phyloP scores from a whole-genome alignment of 2,329 filamentous ascomycete species.

The Anisogramma anomala region DNA sequence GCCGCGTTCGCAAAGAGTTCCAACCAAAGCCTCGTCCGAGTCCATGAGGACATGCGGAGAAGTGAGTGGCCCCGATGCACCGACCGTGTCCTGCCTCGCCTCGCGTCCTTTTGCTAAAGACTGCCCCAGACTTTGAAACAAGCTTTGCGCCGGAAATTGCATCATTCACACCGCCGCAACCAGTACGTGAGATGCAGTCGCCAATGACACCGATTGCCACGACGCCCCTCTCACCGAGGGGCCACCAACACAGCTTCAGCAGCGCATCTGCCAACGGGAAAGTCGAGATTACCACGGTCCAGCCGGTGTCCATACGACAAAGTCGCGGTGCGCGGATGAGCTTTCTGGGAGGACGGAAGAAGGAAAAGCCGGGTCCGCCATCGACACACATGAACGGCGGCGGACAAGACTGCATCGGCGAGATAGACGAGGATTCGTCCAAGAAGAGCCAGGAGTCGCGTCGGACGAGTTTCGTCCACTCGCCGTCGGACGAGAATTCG shows the following conservation, averaged over 20 bases:
- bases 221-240: constrained; percentile 18
- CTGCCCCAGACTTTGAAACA: constrained; percentile 42
- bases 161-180: constrained; percentile 44
- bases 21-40: constrained; percentile 44
- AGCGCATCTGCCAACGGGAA: constrained; percentile 25
- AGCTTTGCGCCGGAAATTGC: constrained; percentile 56
- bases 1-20: constrained; percentile 53
- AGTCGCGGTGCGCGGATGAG: constrained; percentile 43
- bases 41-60: constrained; percentile 48
- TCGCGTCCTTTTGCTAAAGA: constrained; percentile 8
- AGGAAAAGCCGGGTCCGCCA: constrained; percentile 24
- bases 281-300: constrained; percentile 40
- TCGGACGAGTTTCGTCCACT: constrained; percentile 35
- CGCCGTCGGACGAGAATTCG: constrained; percentile 24
- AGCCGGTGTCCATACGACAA: constrained; percentile 39
- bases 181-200: constrained; percentile 32
- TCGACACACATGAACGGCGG: constrained; percentile 15
- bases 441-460: constrained; percentile 22
- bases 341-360: constrained; percentile 44
- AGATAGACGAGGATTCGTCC: constrained; percentile 19
- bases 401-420: constrained; percentile 20
- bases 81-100: not conserved
- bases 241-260: constrained; percentile 23
- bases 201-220: constrained; percentile 33
- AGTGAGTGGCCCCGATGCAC: constrained; percentile 38